Conservation (phyloP, 441 rosid species). For the Gossypium davidsonii region DNA sequence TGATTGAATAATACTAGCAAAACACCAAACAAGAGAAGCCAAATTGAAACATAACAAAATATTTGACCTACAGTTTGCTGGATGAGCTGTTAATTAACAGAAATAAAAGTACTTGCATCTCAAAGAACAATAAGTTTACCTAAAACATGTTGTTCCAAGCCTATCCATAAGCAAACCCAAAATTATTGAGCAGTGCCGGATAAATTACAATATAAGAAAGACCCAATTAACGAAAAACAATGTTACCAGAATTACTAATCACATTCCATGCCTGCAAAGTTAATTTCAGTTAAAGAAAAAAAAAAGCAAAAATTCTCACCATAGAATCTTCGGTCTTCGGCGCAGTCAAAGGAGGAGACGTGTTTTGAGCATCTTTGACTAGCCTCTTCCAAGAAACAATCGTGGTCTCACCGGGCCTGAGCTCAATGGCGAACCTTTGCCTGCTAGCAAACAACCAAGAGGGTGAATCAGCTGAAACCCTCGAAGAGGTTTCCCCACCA, state of each 20-base stretch:
- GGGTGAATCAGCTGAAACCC: slow-evolving; percentile 12
- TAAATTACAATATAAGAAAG: not conserved
- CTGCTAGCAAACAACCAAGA: slow-evolving; percentile 18
- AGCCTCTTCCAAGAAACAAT: slow-evolving; percentile 41
- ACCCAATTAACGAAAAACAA: not conserved
- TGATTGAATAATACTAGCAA: not conserved
- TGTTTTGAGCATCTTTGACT: slow-evolving; percentile 22
- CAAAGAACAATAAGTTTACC: not conserved
- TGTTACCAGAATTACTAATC: not conserved
- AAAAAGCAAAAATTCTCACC: slow-evolving; percentile 22
- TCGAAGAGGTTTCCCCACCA: slow-evolving; percentile 14
- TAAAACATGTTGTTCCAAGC: slow-evolving; percentile 2
- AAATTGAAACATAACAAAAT: not conserved
- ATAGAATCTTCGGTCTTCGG: slow-evolving; percentile 13
- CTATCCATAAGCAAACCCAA: not conserved
- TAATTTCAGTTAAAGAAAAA: not conserved
- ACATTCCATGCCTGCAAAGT: not conserved
- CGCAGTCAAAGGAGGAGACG: not conserved
- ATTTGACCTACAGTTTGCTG: not conserved
- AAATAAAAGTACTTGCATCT: not conserved
- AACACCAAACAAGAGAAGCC: not conserved
- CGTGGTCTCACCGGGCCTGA: slow-evolving; percentile 36
- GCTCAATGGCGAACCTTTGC: slow-evolving; percentile 32
- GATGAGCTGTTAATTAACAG: slow-evolving; percentile 10
- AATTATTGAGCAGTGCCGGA: not conserved